Evolutionary conservation across 2,329 filamentous ascomycete species (phyloP), one percentile per base, ranked within the genome.

Genomic region (Cladosporium halotolerans): DNA sequence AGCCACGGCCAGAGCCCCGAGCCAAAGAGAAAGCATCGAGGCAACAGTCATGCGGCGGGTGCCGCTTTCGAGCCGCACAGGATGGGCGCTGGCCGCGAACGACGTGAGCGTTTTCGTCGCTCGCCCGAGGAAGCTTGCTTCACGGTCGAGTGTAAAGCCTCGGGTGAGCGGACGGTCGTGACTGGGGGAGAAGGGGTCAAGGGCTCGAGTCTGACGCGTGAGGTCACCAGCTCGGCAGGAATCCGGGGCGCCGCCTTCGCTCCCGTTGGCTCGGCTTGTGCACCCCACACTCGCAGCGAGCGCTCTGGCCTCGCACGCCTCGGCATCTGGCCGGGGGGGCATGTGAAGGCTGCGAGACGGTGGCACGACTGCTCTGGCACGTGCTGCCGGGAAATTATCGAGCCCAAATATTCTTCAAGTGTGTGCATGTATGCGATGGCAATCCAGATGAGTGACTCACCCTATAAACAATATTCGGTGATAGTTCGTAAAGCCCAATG

Each of bases 131-230:
- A 14, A 31, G 42, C 13, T 44, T 44, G 42, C 36, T 6, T n/a
- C n/a, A 4, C 13, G 36, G 23, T 40, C 34, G 50, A n/a, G 46
- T 14, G 40, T 19, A 11, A 49, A 50, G 57, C 60, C 58, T 62
- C 60, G 60, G 60, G 53, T 58, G 49, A 60, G 57, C 33, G 60
- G 60, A 62, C 49, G 42, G 45, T 45, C 39, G 46, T 56, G 53
- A 57, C 53, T 57, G 57, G 54, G 39, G 49, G 36, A 53, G 31
- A 54, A n/a, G 36, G 36, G 36, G n/a, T 39, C 16, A 14, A 14
- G 36, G 16, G 36, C 10, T n/a, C 10, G 36, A 39, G 36, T 36
- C 23, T 28, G 14, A 41, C 39, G 14, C 41, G 39, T 51, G 48
- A 51, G 48, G 32, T 51, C 48, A 51, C 32, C 16, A 41, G 39